A percentile compares a stretch with the other conserved stretches of the same genome.
phyloP scores from a whole-genome alignment of 2,329 filamentous ascomycete genomes.

The Aspergillus fructus region DNA sequence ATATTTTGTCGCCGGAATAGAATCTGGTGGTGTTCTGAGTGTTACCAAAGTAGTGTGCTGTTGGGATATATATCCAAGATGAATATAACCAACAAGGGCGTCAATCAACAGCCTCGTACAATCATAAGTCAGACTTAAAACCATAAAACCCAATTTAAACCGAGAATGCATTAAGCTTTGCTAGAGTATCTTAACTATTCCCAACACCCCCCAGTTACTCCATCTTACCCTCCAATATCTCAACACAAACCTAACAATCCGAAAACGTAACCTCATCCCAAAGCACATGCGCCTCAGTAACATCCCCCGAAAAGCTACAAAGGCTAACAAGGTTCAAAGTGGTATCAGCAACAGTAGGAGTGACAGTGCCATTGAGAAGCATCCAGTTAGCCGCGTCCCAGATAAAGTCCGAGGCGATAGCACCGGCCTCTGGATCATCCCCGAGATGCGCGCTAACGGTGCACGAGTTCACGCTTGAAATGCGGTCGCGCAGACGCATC shows the following conservation, averaged over 20 bases:
- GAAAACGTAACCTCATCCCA: background rate
- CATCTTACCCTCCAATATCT: no score
- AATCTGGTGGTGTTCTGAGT: no score
- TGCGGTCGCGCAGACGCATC: background rate
- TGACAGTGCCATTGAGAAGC: background rate
- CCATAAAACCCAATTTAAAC: no score
- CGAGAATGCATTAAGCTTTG: no score
- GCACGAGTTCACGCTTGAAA: background rate
- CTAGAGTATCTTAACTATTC: no score
- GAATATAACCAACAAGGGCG: no score
- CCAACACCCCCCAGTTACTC: no score
- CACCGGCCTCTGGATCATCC: background rate
- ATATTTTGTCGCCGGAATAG: no score
- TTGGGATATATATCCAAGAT: no score
- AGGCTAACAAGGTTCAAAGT: background rate
- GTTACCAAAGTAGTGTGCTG: no score
- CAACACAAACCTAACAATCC: background rate
- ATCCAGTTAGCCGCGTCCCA: background rate
- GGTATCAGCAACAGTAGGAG: background rate
- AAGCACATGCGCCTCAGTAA: background rate
- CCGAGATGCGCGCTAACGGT: background rate
- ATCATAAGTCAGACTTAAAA: no score
- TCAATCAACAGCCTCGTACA: no score
- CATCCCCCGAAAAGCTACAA: background rate
- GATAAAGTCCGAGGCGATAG: background rate